These are phyloP conservation scores for Phaeosphaeriaceae sp. DNA, from an alignment of 2,329 filamentous ascomycete species.

Conservation along the genomic window DNA sequence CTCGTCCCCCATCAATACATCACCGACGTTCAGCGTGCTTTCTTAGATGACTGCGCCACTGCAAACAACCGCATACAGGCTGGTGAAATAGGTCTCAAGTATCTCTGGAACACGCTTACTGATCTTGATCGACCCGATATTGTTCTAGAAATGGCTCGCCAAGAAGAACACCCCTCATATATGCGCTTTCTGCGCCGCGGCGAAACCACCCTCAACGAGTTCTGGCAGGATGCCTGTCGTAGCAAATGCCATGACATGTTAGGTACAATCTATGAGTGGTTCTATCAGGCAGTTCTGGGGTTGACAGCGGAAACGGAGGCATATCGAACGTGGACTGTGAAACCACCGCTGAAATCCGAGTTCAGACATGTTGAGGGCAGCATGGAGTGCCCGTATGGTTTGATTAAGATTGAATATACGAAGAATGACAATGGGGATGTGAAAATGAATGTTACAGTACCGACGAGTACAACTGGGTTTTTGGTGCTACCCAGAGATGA, in stretches of 20 bases:
- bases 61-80: constrained; percentile 45
- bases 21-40: constrained; percentile 35
- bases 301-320: constrained; percentile 47
- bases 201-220: constrained; percentile 54
- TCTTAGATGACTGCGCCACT: constrained; percentile 31
- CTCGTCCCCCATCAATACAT: constrained; percentile 35
- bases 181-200: constrained; percentile 56
- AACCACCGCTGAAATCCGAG: constrained; percentile 50
- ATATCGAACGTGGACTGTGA: constrained; percentile 51
- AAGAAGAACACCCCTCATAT: constrained; percentile 57
- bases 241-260: constrained; percentile 58
- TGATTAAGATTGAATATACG: constrained; percentile 38
- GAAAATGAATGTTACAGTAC: constrained; percentile 30
- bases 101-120: constrained; percentile 51
- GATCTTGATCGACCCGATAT: constrained; percentile 48
- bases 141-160: constrained; percentile 53
- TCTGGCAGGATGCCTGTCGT: constrained; percentile 54
- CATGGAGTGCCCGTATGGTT: constrained; percentile 50
- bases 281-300: constrained; percentile 52
- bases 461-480: constrained; percentile 27
- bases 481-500: constrained; percentile 19
- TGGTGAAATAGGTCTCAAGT: constrained; percentile 53
- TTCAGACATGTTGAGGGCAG: constrained; percentile 49
- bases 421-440: not conserved
- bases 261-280: constrained; percentile 58